These are phyloP conservation scores for Fonsecaea nubica DNA, from an alignment of 2,329 filamentous ascomycete species.

Conservation along the genomic window DNA sequence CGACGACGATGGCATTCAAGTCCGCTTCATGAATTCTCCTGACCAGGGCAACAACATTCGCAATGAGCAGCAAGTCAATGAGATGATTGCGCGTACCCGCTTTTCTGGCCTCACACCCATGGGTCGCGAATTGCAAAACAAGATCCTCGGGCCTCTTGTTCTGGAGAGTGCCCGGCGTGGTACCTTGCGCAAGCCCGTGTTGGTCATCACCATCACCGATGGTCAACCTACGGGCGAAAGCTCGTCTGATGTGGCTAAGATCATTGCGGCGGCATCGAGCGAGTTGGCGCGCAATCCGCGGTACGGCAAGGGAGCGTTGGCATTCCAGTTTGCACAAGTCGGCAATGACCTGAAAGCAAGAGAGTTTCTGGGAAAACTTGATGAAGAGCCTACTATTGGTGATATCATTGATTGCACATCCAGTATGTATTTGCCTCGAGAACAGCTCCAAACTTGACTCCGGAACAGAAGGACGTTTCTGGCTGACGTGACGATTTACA, in stretches of 20 bases:
- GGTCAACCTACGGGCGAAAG: slow-evolving; percentile 70
- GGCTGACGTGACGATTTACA: slow-evolving; percentile 40
- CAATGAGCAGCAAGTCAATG: slow-evolving; percentile 63
- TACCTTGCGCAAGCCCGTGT: slow-evolving; percentile 66
- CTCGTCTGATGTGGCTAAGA: slow-evolving; percentile 62
- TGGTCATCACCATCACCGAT: slow-evolving; percentile 71
- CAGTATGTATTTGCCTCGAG: slow-evolving; percentile 56
- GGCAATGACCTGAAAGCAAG: slow-evolving; percentile 70
- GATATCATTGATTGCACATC: slow-evolving; percentile 71
- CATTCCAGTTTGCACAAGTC: slow-evolving; percentile 73
- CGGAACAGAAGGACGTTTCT: background rate
- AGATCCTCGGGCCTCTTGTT: slow-evolving; percentile 68
- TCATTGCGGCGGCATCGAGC: slow-evolving; percentile 61
- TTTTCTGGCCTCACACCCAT: slow-evolving; percentile 73
- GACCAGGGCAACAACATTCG: slow-evolving; percentile 62
- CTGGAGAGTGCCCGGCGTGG: slow-evolving; percentile 59
- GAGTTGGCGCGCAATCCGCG: slow-evolving; percentile 57
- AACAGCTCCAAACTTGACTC: background rate
- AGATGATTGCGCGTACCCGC: slow-evolving; percentile 63
- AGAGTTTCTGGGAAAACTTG: slow-evolving; percentile 69
- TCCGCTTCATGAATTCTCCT: slow-evolving; percentile 73
- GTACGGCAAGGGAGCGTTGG: slow-evolving; percentile 65
- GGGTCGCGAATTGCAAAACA: slow-evolving; percentile 67
- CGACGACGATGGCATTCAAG: slow-evolving; percentile 70
- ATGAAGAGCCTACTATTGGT: slow-evolving; percentile 67